These are phyloP conservation scores for Strigomonas culicis DNA, from an alignment of 208 protist genomes.

Conservation along the genomic window DNA sequence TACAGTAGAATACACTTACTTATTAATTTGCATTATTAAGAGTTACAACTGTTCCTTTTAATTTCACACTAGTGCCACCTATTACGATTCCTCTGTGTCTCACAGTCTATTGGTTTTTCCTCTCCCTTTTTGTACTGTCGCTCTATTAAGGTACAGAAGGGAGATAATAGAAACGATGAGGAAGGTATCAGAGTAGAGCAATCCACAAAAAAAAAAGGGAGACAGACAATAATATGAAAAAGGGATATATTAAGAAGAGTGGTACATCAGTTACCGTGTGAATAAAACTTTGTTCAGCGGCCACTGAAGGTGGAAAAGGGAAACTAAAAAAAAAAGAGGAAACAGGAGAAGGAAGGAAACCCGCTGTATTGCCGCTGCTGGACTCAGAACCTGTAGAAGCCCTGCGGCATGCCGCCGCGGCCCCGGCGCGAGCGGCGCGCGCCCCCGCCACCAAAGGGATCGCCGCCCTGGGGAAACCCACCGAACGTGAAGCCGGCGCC, in stretches of 20 bases:
- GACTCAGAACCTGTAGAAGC: constrained; percentile 6
- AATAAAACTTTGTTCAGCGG: not conserved
- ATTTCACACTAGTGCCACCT: no score
- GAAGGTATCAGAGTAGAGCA: constrained; percentile 11
- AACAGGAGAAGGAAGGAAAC: constrained; percentile 8
- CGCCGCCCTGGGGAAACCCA: constrained; percentile 13
- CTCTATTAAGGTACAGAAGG: not conserved
- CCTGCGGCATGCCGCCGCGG: constrained; percentile 12
- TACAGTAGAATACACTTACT: no score
- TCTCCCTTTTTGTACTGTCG: no score
- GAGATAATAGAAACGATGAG: not conserved
- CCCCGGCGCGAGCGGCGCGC: constrained; percentile 20
- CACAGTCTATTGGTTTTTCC: no score
- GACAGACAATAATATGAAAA: not conserved
- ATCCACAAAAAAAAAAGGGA: not conserved
- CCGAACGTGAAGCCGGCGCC: constrained; percentile 22
- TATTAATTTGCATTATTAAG: no score
- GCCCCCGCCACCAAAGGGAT: constrained; percentile 13
- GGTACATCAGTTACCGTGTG: not conserved
- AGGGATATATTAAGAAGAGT: not conserved
- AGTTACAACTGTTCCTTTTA: no score
- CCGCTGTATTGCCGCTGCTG: not conserved
- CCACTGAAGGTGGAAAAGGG: not conserved
- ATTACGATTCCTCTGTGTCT: no score
- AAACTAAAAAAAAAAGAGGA: constrained; percentile 14